These are phyloP conservation scores for Lasiodiplodia hormozganensis DNA, from an alignment of 2,329 filamentous ascomycete species.

Conservation along the genomic window DNA sequence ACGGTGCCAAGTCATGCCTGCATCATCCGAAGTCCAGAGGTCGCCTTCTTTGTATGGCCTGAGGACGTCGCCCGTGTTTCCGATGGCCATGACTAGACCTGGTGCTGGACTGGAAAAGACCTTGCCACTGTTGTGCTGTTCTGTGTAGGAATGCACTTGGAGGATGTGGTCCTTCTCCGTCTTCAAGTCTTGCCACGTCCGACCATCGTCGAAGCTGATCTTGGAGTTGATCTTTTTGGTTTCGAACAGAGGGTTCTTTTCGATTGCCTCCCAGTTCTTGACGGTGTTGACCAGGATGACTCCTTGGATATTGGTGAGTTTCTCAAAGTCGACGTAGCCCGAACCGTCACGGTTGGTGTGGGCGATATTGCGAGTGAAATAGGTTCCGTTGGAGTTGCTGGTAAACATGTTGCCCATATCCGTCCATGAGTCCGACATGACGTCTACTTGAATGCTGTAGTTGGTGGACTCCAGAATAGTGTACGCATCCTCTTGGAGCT, in stretches of 20 bases:
- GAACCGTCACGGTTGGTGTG: conserved; percentile 83
- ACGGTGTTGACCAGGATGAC: conserved; percentile 91
- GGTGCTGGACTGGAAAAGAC: conserved; percentile 95
- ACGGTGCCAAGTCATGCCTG: conserved; percentile 82
- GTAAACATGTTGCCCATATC: conserved; percentile 90
- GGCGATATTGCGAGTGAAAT: conserved; percentile 89
- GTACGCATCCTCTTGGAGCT: conserved; percentile 83
- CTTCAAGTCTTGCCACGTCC: conserved; percentile 79
- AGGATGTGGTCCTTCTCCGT: conserved; percentile 69
- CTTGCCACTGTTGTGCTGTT: conserved; percentile 79
- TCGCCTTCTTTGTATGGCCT: conserved; percentile 75
- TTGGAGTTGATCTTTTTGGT: conserved; percentile 75
- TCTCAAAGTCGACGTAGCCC: conserved; percentile 93
- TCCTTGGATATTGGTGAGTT: conserved; percentile 88
- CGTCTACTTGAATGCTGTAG: conserved; percentile 96
- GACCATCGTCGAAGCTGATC: conserved; percentile 95
- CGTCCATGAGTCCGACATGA: conserved; percentile 72
- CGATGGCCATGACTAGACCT: conserved; percentile 91
- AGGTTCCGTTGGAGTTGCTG: conserved; percentile 96
- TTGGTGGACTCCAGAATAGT: conserved; percentile 95
- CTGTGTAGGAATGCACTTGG: conserved; percentile 91
- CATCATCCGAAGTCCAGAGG: conserved; percentile 89
- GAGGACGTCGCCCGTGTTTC: conserved; percentile 82
- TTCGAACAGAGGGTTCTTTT: conserved; percentile 54
- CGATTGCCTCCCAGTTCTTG: conserved; percentile 81